Conservation (phyloP, 2,329 filamentous ascomycete genomes). For the Ophiognomonia clavigignenti-juglandacearum region DNA sequence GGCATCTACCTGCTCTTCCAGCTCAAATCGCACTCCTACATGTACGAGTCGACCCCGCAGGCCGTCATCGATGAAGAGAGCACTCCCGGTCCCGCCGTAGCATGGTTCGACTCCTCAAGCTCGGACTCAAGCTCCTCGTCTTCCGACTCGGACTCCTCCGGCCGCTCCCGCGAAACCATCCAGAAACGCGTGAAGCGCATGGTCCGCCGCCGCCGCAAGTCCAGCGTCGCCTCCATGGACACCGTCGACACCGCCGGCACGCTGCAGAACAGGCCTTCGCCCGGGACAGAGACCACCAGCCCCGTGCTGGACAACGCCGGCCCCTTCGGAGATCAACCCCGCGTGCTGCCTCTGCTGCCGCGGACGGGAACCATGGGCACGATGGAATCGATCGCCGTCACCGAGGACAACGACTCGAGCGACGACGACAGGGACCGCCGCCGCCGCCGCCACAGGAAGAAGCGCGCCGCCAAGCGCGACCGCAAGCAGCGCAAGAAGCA, state of each 20-base stretch:
- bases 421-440: slow-evolving; percentile 8
- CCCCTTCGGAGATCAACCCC: too few species aligned
- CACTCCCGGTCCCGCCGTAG: slow-evolving; percentile 61
- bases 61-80: slow-evolving; percentile 59
- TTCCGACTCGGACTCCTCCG: slow-evolving; percentile 54
- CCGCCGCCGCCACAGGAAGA: slow-evolving; percentile 20
- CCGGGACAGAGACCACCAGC: too few species aligned
- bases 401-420: slow-evolving; percentile 12
- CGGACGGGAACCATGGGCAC: too few species aligned
- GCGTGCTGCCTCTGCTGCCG: too few species aligned
- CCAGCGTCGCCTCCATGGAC: slow-evolving; percentile 47
- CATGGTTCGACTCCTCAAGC: slow-evolving; percentile 55
- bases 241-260: too few species aligned
- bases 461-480: slow-evolving; percentile 6
- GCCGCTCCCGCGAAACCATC: slow-evolving; percentile 40
- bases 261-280: too few species aligned
- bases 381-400: background rate
- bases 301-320: too few species aligned
- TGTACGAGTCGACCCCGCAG: slow-evolving; percentile 68
- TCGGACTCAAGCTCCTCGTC: slow-evolving; percentile 33
- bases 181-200: slow-evolving; percentile 58
- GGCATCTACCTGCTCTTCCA: slow-evolving; percentile 71
- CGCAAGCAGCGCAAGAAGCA: slow-evolving; percentile 28
- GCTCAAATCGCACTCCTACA: slow-evolving; percentile 62
- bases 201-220: slow-evolving; percentile 59